Evolutionary conservation across 345 rosid genomes (phyloP).

Genomic region (Psidium friedrichsthalianum): DNA sequence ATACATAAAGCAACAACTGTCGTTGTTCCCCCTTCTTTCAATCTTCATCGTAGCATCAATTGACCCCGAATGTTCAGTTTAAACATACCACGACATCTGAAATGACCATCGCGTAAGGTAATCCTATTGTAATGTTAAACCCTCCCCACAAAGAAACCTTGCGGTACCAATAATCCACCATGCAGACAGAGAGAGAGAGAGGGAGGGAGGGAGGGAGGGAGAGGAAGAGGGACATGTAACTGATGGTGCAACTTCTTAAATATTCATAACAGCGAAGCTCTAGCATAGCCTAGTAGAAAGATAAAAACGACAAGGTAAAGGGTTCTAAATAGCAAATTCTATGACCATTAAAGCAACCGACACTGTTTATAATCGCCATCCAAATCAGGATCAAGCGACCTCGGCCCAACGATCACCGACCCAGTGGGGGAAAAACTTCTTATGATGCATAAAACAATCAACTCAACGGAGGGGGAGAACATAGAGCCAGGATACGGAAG

Average conservation of each 20-base stretch:
- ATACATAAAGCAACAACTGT: not conserved
- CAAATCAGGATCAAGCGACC: not conserved
- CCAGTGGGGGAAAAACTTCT: not conserved
- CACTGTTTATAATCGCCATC: not conserved
- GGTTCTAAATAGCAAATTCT: not conserved
- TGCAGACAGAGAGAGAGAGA: not conserved
- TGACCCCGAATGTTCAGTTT: not conserved
- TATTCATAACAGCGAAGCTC: not conserved
- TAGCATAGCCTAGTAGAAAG: not conserved
- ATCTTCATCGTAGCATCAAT: not conserved
- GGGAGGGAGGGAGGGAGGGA: too few relatives aligned
- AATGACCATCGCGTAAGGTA: not conserved
- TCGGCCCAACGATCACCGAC: not conserved
- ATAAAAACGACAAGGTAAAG: not conserved
- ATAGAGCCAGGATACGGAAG: not conserved
- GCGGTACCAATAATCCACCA: not conserved
- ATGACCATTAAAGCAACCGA: not conserved
- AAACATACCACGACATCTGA: not conserved
- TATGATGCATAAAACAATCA: not conserved
- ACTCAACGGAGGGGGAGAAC: not conserved
- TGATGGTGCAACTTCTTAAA: not conserved
- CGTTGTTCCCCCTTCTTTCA: not conserved
- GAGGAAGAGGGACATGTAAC: not conserved
- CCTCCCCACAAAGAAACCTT: not conserved
- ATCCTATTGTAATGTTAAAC: not conserved